Percentiles rank a stretch among this genome's conserved stretches.
These are phyloP conservation scores for Letharia lupina DNA, from an alignment of 495 filamentous ascomycete genomes.

Conservation along the genomic window DNA sequence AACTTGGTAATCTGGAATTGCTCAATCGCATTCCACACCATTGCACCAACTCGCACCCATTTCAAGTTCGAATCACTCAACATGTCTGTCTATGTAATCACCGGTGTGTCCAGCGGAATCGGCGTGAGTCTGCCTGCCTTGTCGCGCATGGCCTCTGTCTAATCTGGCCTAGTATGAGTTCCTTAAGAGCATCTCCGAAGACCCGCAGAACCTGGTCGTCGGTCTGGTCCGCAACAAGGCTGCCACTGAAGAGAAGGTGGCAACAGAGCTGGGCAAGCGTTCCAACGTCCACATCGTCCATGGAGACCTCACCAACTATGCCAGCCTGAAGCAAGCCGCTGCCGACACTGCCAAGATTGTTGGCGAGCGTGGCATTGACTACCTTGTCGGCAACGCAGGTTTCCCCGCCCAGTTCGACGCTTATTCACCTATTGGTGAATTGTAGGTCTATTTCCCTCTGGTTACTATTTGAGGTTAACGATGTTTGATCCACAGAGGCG, in stretches of 20 bases:
- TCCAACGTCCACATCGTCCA: constrained; percentile 41
- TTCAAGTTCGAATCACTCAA: too few relatives aligned
- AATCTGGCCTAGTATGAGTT: constrained; percentile 32
- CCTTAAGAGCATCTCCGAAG: constrained; percentile 32
- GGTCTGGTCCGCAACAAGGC: constrained; percentile 39
- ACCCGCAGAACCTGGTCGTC: constrained; percentile 34
- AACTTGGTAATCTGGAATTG: too few relatives aligned
- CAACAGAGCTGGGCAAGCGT: constrained; percentile 28
- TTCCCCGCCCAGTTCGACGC: too few relatives aligned
- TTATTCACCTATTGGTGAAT: constrained; percentile 27
- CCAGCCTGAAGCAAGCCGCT: constrained; percentile 29
- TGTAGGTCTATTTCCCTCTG: constrained; percentile 27
- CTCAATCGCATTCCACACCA: too few relatives aligned
- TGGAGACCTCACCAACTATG: constrained; percentile 36
- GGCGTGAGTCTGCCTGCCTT: constrained; percentile 12
- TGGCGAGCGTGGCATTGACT: constrained; percentile 31
- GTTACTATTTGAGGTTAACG: too few relatives aligned
- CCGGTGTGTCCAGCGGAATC: constrained; percentile 12
- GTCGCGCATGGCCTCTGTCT: too few relatives aligned
- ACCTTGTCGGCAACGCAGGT: too few relatives aligned
- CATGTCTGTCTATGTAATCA: too few relatives aligned
- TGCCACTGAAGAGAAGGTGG: constrained; percentile 25
- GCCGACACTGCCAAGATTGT: constrained; percentile 27
- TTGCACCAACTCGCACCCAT: too few relatives aligned
- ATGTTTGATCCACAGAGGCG: too few relatives aligned